Percentiles rank a stretch among this genome's conserved stretches.
Evolutionary conservation across 306 rosid genomes (phyloP).

Genomic region (Cucurbita moschata): DNA sequence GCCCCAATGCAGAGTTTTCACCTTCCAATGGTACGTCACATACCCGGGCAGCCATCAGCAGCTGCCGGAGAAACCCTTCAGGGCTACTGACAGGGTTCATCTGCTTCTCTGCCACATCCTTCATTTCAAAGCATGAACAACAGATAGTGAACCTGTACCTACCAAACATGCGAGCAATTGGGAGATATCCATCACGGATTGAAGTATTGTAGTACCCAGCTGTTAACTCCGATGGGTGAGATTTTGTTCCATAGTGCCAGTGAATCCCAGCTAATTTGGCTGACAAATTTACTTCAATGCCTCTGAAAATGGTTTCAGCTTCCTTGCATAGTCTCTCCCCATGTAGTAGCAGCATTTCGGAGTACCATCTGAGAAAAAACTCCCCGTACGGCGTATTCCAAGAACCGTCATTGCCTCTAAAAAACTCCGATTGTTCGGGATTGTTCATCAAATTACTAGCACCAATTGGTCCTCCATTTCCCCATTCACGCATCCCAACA

Average conservation of each 20-base stretch:
- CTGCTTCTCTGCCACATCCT: conserved; percentile 30
- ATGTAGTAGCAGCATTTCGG: conserved; percentile 63
- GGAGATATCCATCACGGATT: conserved; percentile 58
- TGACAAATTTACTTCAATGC: conserved; percentile 40
- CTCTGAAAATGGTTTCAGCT: conserved; percentile 67
- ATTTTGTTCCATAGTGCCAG: conserved; percentile 50
- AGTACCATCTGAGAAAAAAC: conserved; percentile 84
- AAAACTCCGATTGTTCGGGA: conserved; percentile 35
- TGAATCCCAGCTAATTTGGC: conserved; percentile 62
- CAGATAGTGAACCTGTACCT: conserved; percentile 57
- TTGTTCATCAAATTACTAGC: conserved; percentile 41
- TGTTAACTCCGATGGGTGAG: conserved; percentile 78
- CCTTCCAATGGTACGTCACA: conserved; percentile 71
- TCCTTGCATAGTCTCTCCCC: conserved; percentile 78
- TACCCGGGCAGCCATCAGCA: conserved; percentile 61
- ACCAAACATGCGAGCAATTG: conserved; percentile 58
- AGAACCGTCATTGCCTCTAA: conserved; percentile 38
- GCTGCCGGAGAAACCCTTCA: conserved; percentile 69
- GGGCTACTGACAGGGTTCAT: conserved; percentile 54
- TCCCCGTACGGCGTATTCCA: conserved; percentile 53
- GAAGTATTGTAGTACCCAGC: conserved; percentile 76
- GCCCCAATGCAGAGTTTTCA: conserved; percentile 36
- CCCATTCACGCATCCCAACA: conserved; percentile 67
- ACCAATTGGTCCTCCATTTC: conserved; percentile 54
- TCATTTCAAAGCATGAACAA: conserved; percentile 78